A percentile compares a stretch with the other conserved stretches of the same genome.
These are phyloP conservation scores for Rhizopogon vinicolor DNA, from an alignment of 768 basidiomycete genomes.

Conservation along the genomic window DNA sequence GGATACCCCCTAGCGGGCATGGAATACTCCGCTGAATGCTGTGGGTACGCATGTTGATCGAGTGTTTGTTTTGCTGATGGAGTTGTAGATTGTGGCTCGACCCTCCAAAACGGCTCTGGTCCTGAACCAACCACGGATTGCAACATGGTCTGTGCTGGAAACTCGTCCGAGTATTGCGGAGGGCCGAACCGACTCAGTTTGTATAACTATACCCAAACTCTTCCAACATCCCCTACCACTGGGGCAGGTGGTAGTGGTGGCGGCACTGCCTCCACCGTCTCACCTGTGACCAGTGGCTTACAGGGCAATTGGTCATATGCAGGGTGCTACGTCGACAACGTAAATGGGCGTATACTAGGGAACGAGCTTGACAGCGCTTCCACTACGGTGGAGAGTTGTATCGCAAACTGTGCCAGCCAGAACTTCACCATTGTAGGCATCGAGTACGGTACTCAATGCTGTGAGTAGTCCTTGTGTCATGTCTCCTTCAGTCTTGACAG, in stretches of 20 bases:
- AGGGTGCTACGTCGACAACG: constrained; percentile 72
- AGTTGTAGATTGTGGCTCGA: constrained; percentile 12
- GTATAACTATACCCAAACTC: constrained; percentile 66
- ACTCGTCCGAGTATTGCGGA: constrained; percentile 64
- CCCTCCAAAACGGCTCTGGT: constrained; percentile 14
- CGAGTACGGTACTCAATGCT: constrained; percentile 54
- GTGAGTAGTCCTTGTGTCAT: constrained; percentile 30
- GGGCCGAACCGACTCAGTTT: constrained; percentile 63
- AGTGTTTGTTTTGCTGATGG: not conserved
- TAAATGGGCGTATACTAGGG: constrained; percentile 56
- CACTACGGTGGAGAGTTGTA: constrained; percentile 61
- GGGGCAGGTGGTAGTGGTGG: constrained; percentile 32
- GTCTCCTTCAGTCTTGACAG: not conserved
- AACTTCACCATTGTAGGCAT: constrained; percentile 66
- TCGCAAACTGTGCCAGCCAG: constrained; percentile 47
- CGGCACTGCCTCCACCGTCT: constrained; percentile 20
- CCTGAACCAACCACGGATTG: constrained; percentile 50
- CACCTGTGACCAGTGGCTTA: constrained; percentile 48
- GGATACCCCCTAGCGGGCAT: constrained; percentile 38
- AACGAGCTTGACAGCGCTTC: constrained; percentile 32
- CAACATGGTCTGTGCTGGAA: constrained; percentile 62
- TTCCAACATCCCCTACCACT: constrained; percentile 31
- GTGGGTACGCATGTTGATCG: constrained; percentile 25
- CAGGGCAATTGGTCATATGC: constrained; percentile 55
- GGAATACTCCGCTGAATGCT: constrained; percentile 46